Evolutionary conservation across 305 asterid species (phyloP), one percentile per base, ranked within the genome.

Genomic region (Fraxinus floribunda): DNA sequence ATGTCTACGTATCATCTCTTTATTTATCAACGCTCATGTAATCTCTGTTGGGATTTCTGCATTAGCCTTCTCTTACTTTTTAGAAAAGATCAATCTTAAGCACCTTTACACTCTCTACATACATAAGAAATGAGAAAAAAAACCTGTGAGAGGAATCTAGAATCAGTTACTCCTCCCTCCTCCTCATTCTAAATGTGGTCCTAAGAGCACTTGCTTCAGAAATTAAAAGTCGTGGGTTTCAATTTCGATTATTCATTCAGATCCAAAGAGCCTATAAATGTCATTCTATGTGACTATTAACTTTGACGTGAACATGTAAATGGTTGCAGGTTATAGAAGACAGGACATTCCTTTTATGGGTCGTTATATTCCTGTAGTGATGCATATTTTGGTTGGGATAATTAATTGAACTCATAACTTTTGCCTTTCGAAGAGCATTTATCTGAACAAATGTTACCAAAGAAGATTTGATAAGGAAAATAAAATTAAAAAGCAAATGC

Each of bases 391-490:
- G 76, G 52, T 0, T 38, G 34, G 72, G 34, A 64, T 64, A 60
- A 64, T 72, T 34, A 32, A 15, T 20, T 34, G 20, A 49, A 2
- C 1, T 5, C 73, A 4, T 8, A 80, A 29, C 9, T 78, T 57
- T 60, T 78, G 62, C 82, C 72, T 64, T 76, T 78, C 9, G 2
- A 30, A 41, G 35, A 18, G 74, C 44, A 71, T 44, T 36, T 52
- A 60, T 41, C 20, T 34, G 18, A 81, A 80, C 44, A 78, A 24
- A 36, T 38, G 62, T 52, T 78, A 36, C 75, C 41, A 49, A 55
- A 52, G 22, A 77, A 71, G 35, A 72, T 77, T 74, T 15, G 44
- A 78, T 24, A 24, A 75, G 3, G 15, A 80, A 8, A 78, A 22
- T 34, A 73, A 11, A 39, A 46, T 39, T 66, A 55, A 32, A 20